Percentiles rank a stretch among this genome's conserved stretches.
Evolutionary conservation across 2,329 filamentous ascomycete species (phyloP).

Genomic region (Pseudogymnoascus sp.): DNA sequence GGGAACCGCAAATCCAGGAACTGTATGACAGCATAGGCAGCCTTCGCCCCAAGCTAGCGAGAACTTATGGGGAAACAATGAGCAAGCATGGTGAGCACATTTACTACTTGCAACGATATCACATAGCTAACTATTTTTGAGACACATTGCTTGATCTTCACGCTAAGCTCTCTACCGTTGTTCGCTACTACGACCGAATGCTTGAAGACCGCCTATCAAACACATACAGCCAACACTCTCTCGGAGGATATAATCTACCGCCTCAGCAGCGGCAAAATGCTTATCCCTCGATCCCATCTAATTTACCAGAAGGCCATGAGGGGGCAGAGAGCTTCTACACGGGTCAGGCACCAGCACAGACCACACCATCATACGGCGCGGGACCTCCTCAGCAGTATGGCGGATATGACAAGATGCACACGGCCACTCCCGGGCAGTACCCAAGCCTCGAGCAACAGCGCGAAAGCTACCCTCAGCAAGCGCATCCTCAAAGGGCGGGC

Average conservation of each 20-base stretch:
- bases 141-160: constrained; percentile 91
- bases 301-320: constrained; percentile 39
- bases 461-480: constrained; percentile 38
- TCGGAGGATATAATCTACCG: constrained; percentile 57
- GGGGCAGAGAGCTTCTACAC: constrained; percentile 78
- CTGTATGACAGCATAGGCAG: constrained; percentile 96
- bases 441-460: constrained; percentile 19
- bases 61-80: constrained; percentile 98
- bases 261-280: constrained; percentile 45
- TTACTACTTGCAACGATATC: neutral
- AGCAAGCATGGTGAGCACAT: constrained; percentile 77
- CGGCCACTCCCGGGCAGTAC: constrained; percentile 21
- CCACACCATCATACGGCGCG: constrained; percentile 35
- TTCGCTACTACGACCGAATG: constrained; percentile 97
- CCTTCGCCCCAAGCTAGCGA: constrained; percentile 82
- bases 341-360: constrained; percentile 47
- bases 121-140: constrained; percentile 37
- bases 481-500: constrained; percentile 40
- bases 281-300: constrained; percentile 64
- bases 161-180: constrained; percentile 89
- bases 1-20: constrained; percentile 96
- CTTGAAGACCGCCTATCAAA: constrained; percentile 89
- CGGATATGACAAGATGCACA: constrained; percentile 28
- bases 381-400: constrained; percentile 41
- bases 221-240: constrained; percentile 76